phyloP scores from a whole-genome alignment of 805 yeast genomes.

The Saturnispora galanensis region DNA sequence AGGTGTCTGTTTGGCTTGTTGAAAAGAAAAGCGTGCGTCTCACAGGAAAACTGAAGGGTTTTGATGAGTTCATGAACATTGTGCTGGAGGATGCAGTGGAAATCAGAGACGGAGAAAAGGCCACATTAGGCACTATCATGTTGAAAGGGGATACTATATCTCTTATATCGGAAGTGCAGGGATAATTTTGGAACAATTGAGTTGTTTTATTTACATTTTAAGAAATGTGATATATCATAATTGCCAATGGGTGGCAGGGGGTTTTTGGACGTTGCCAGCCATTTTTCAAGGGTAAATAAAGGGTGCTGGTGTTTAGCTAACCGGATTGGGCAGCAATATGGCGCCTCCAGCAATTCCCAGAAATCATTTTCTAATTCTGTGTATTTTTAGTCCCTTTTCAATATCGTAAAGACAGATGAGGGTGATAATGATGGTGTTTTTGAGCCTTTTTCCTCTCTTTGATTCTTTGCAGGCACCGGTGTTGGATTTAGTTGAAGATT shows the following conservation, averaged over 20 bases:
- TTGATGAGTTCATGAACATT: slow-evolving; percentile 94
- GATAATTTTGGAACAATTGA: background rate
- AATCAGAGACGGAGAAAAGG: slow-evolving; percentile 37
- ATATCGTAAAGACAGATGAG: background rate
- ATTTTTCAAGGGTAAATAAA: no score
- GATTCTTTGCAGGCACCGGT: background rate
- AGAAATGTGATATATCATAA: slow-evolving; percentile 8
- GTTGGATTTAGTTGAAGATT: background rate
- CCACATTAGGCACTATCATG: slow-evolving; percentile 61
- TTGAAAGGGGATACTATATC: slow-evolving; percentile 93
- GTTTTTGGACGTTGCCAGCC: background rate
- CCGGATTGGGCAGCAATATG: no score
- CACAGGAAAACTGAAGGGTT: slow-evolving; percentile 81
- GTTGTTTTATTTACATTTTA: background rate
- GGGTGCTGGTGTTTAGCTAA: no score
- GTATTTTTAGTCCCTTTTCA: no score
- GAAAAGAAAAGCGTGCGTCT: slow-evolving; percentile 74
- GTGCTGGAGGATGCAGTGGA: slow-evolving; percentile 57
- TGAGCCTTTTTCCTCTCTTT: background rate
- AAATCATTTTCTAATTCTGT: no score
- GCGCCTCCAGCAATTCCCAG: no score
- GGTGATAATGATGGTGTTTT: background rate
- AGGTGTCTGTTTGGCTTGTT: slow-evolving; percentile 79
- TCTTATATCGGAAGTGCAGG: slow-evolving; percentile 38
- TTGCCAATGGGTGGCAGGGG: background rate